Base-by-base conservation (phyloP, 768 basidiomycete species). In the Boletus rufocinnamomeus region DNA sequence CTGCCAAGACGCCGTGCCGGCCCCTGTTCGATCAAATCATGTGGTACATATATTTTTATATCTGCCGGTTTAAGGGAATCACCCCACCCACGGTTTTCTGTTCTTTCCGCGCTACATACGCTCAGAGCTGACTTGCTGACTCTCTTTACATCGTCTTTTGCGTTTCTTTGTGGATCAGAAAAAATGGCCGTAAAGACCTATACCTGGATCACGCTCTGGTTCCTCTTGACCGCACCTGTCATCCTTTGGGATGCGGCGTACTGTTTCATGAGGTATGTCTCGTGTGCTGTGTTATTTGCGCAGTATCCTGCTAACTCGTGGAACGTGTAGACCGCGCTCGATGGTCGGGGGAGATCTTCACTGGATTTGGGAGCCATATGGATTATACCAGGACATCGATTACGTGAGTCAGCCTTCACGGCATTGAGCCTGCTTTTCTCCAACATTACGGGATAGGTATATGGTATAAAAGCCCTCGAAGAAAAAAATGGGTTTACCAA, bases 291-390 rank as follows among this genome's bases (percentile, higher is more conserved):
- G 6, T 27, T 38, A 5, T n/a, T 2, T 7, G 10, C 19, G 21
- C 4, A 1, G 25, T 14, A 14, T 8, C 53, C 57, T 49, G 51
- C 46, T 3, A 17, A 7, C 17, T 60, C 21, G 16, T 7, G 6
- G 10, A 54, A 37, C 16, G 1, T 41, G n/a, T 58, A 93, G 93
- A 38, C 93, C 93, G 21, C 82, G 92, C 23, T 94, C 92, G 4
- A 91, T 95, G 86, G 76, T 76, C 63, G 93, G 91, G 1, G 94
- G 94, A 3, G 92, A 95, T 72, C 77, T 95, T 47, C 89, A 94
- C 65, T 95, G 93, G 93, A 82, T 95, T 45, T 96, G 93, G 94
- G 77, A 81, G 58, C 92, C 92, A 2, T 95, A 95, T 67, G 81
- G 79, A 27, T 58, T 89, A 32, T 93, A 93, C 73, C 87, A 91